Evolutionary conservation across 352 stramenopile species (phyloP).

Genomic region (Phytopythium aichiense): DNA sequence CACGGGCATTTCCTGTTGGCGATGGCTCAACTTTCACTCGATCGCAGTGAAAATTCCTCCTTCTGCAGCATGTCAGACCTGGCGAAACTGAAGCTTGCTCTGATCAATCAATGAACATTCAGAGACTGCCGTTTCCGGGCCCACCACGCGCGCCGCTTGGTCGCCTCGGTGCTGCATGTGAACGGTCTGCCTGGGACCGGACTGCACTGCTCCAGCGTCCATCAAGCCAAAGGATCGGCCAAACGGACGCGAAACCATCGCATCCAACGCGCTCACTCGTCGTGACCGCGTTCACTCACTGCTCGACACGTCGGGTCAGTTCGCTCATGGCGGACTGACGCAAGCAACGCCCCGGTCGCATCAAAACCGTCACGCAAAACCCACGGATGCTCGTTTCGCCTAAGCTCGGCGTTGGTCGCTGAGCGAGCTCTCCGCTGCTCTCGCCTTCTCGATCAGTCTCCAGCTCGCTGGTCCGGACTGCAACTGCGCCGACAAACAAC

Average conservation of each 20-base stretch:
- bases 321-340: neutral
- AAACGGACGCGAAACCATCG: neutral
- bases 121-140: too few species aligned
- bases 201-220: neutral
- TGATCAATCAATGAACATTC: too few species aligned
- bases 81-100: too few species aligned
- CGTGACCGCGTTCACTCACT: too few species aligned
- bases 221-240: conserved; percentile 1
- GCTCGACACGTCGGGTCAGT: neutral
- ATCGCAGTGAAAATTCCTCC: too few species aligned
- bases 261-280: neutral
- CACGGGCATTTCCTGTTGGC: too few species aligned
- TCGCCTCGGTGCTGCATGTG: neutral
- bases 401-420: conserved; percentile 1
- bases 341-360: neutral
- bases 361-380: conserved; percentile 4
- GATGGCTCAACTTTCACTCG: too few species aligned
- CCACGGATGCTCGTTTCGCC: conserved; percentile 3
- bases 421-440: neutral
- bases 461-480: neutral
- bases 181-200: neutral
- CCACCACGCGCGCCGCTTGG: neutral
- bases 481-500: neutral
- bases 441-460: neutral
- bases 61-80: too few species aligned